Evolutionary conservation across 1,284 basidiomycete genomes (phyloP).

Genomic region (Boletus albobrunnescens): DNA sequence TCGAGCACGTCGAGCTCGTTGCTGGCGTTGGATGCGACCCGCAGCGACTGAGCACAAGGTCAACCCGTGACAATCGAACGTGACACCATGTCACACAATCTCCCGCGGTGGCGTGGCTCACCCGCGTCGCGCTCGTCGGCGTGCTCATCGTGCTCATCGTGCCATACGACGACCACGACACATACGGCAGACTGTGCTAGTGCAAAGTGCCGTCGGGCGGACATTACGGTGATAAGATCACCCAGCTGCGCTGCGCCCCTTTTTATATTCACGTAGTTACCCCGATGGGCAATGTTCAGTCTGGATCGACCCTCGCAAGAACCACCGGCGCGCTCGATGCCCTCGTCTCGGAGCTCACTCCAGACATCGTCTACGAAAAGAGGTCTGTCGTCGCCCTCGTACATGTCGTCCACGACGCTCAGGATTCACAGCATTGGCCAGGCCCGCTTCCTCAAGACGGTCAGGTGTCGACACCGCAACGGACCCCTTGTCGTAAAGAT

Average conservation of each 20-base stretch:
- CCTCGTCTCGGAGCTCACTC: constrained; percentile 82
- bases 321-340: constrained; percentile 80
- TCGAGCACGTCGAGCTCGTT: constrained; percentile 4
- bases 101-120: not conserved
- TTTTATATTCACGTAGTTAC: constrained; percentile 1
- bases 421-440: constrained; percentile 63
- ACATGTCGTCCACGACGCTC: not conserved
- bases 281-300: constrained; percentile 67
- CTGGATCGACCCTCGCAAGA: constrained; percentile 46
- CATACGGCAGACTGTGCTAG: too few species aligned
- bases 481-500: constrained; percentile 77
- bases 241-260: too few species aligned
- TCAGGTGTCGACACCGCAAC: constrained; percentile 69
- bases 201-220: not conserved
- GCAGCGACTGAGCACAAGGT: constrained; percentile 15
- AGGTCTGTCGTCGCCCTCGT: constrained; percentile 49
- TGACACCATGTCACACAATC: constrained; percentile 25
- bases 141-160: constrained; percentile 1
- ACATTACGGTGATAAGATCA: constrained; percentile 1
- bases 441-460: constrained; percentile 94
- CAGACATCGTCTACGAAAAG: constrained; percentile 86
- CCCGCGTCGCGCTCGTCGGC: not conserved
- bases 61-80: constrained; percentile 20
- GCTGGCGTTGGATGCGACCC: constrained; percentile 6
- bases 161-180: not conserved